Base-by-base conservation (phyloP, 352 stramenopile species). In the Globisporangium okanoganense region DNA sequence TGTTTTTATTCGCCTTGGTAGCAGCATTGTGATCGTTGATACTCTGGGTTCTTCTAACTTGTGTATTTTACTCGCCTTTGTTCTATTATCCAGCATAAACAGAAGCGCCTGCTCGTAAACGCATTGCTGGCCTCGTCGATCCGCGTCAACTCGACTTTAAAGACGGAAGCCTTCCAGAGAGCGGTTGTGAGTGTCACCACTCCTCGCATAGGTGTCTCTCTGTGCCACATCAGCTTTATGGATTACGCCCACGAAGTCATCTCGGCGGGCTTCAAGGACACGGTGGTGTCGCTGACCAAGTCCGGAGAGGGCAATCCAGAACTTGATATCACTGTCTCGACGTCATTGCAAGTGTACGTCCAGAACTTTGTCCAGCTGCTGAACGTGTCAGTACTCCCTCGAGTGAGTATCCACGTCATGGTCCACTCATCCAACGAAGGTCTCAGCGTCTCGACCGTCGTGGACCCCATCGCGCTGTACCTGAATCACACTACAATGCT, bases 361-460 rank as follows among this genome's bases (percentile, higher is more conserved):
- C 79, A 93, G 40, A 93, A 91, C 49, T 79, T 93, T 58, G 73
- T 70, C 29, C 84, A 93, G 55, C 60, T 93, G 12, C 56, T 90
- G 44, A 89, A 78, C 29, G 74, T 89, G 10, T 84, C 82, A 3
- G 75, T 93, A 38, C 61, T 93, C 18, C 78, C 80, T 22, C 72
- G 64, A 13, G 77, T 85, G 31, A 69, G 61, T 6, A 57, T 90
- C 35, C 68, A 88, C 25, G 69, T 56, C 13, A 76, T 83, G 57
- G 47, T 80, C 62, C 66, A 73, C 16, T 61, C 62, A 22, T 68
- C 69, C 20, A 35, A 56, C 12, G 66, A 59, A 12, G 72, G 81
- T 0, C 48, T 83, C 7, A 50, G 72, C 6, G 57, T 91, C 6
- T 88, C 81, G 1, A 74, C 80, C 13, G 51, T 84, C 0, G 45